Percentiles rank a stretch among this genome's conserved stretches.
These are phyloP conservation scores for Xerophyta viscosa DNA, from an alignment of 106 monocot genomes.

Conservation along the genomic window DNA sequence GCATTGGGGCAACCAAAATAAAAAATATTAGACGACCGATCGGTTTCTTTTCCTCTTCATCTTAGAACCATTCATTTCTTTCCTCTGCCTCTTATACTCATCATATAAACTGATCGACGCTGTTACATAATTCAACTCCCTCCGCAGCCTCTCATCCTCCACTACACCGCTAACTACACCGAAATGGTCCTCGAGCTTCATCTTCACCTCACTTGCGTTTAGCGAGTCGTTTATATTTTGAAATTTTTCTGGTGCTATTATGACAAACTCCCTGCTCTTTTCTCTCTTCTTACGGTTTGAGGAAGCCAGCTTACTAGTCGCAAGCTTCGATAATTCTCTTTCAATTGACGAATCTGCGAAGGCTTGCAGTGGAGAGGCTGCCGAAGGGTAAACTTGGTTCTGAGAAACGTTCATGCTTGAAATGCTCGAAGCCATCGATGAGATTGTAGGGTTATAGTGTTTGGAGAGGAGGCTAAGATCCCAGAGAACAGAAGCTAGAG, in stretches of 20 bases:
- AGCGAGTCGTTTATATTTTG: conserved; percentile 8
- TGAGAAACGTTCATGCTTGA: conserved; percentile 32
- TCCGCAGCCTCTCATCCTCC: conserved; percentile 57
- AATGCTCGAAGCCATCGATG: conserved; percentile 63
- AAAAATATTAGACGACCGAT: too few relatives aligned
- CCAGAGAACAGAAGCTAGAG: conserved; percentile 92
- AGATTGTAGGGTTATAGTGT: conserved; percentile 74
- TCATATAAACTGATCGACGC: conserved; percentile 42
- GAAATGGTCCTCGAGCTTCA: conserved; percentile 68
- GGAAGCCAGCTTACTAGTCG: conserved; percentile 12
- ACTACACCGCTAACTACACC: conserved; percentile 36
- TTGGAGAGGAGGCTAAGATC: conserved; percentile 79
- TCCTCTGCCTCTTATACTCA: conserved; percentile 56
- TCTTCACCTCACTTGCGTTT: conserved; percentile 39
- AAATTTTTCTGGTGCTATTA: conserved; percentile 9
- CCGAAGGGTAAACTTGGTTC: conserved; percentile 39
- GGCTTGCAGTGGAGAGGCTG: conserved; percentile 54
- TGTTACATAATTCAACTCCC: conserved; percentile 36
- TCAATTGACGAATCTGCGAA: conserved; percentile 54
- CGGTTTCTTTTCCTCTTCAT: conserved; percentile 12
- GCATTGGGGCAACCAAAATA: too few relatives aligned
- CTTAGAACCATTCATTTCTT: conserved; percentile 13
- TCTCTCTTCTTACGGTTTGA: conserved; percentile 35
- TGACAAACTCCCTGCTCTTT: conserved; percentile 11
- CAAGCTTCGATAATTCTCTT: conserved; percentile 25